A percentile compares a stretch with the other conserved stretches of the same genome.
Conservation (phyloP, 2,329 filamentous ascomycete genomes). For the Chaetomiaceae sp. region DNA sequence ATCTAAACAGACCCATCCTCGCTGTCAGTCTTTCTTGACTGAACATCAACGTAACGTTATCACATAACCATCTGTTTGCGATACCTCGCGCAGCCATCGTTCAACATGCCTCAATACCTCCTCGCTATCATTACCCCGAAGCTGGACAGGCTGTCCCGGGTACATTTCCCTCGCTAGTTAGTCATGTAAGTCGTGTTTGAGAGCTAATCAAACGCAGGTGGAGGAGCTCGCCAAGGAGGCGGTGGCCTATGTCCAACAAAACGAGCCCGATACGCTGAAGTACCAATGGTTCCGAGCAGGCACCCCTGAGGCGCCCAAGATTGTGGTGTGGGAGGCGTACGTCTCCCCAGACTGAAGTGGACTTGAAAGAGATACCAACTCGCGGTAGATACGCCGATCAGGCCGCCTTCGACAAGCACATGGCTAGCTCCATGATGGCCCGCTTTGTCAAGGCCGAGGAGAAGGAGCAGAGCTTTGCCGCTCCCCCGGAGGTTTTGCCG, state of each 20-base stretch:
- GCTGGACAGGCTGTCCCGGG: too few relatives aligned
- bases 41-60: too few relatives aligned
- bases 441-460: not conserved
- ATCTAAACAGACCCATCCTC: too few relatives aligned
- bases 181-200: too few relatives aligned
- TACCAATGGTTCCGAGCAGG: not conserved
- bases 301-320: not conserved
- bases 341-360: not conserved
- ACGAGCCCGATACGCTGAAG: not conserved
- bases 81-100: too few relatives aligned
- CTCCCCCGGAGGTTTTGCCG: not conserved
- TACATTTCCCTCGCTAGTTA: too few relatives aligned
- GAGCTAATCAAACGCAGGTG: not conserved
- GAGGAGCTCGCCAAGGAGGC: not conserved
- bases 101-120: too few relatives aligned
- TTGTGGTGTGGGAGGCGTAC: not conserved
- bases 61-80: too few relatives aligned
- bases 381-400: not conserved
- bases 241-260: not conserved
- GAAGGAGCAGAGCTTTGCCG: not conserved
- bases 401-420: not conserved
- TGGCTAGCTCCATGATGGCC: not conserved
- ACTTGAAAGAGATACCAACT: not conserved
- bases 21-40: too few relatives aligned
- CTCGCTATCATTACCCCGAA: too few relatives aligned